Conservation (phyloP, 2,329 filamentous ascomycete genomes). For the Cadophora luteo-olivacea region DNA sequence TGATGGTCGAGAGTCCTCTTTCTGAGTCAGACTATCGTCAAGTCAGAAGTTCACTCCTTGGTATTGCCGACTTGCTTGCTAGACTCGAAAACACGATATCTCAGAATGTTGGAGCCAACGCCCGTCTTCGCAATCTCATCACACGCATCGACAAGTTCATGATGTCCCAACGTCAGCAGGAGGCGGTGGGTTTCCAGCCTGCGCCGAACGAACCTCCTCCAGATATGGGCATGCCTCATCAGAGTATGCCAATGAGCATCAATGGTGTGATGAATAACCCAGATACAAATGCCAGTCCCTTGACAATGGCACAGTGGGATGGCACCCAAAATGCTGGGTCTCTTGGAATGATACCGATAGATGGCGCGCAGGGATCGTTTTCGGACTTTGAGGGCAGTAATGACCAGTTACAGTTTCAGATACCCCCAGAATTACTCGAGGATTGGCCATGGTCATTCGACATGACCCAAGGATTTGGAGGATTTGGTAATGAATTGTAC, state of each 20-base stretch:
- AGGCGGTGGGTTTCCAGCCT: background rate
- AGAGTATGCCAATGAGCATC: background rate
- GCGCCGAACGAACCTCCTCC: background rate
- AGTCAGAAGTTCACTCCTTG: constrained; percentile 50
- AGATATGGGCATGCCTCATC: background rate
- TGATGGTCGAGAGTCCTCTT: constrained; percentile 46
- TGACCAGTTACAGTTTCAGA: background rate
- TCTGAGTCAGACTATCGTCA: constrained; percentile 31
- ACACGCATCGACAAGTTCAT: constrained; percentile 50
- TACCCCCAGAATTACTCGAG: background rate
- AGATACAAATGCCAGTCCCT: too few relatives aligned
- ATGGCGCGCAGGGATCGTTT: background rate
- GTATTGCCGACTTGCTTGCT: constrained; percentile 53
- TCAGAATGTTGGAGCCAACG: constrained; percentile 47
- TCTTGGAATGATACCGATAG: background rate
- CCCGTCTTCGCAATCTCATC: constrained; percentile 50
- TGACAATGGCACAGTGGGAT: background rate
- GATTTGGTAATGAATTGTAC: too few relatives aligned
- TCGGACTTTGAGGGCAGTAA: background rate
- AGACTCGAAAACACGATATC: constrained; percentile 51
- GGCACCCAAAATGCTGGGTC: background rate
- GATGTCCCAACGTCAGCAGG: constrained; percentile 22
- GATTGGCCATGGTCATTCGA: constrained; percentile 2
- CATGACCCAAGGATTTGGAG: background rate
- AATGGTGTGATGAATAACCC: background rate